These are phyloP conservation scores for Emergomyces pasteurianus DNA, from an alignment of 2,329 filamentous ascomycete species.

Conservation along the genomic window DNA sequence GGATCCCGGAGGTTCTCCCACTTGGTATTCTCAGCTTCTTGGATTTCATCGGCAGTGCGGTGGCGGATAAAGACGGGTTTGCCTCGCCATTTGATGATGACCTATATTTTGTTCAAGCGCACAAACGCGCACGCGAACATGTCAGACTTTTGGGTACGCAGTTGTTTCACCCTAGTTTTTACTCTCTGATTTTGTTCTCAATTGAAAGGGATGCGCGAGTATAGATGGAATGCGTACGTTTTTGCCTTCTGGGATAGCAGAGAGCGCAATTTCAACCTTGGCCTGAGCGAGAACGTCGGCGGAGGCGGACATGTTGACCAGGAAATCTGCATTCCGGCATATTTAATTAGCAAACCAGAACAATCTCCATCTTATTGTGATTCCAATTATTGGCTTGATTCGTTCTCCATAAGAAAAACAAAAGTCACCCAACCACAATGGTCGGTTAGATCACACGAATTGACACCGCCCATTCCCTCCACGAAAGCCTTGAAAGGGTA, in stretches of 20 bases:
- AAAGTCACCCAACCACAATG: background rate
- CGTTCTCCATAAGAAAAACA: background rate
- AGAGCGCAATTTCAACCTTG: conserved; percentile 96
- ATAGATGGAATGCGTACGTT: conserved; percentile 55
- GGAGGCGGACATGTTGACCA: conserved; percentile 99
- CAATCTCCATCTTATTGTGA: background rate
- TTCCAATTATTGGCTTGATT: conserved; percentile 1
- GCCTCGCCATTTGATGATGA: conserved; percentile 99
- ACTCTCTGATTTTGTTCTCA: background rate
- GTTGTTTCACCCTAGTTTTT: too few species aligned
- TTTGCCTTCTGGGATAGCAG: conserved; percentile 94
- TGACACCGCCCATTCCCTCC: background rate
- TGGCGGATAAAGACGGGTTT: conserved; percentile 99
- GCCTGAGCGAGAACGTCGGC: conserved; percentile 97
- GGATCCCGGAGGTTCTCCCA: conserved; percentile 79
- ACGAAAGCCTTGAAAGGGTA: too few species aligned
- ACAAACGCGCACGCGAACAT: background rate
- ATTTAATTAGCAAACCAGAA: conserved; percentile 19
- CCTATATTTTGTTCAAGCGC: conserved; percentile 37
- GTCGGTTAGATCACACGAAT: background rate
- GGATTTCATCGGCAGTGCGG: conserved; percentile 85
- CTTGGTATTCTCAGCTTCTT: conserved; percentile 83
- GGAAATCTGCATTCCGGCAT: conserved; percentile 60
- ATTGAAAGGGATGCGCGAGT: background rate
- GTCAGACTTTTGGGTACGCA: background rate